phyloP scores from a whole-genome alignment of 225 moss, liverwort and hornwort species.

The Bryoerythrophyllum caledonicum region DNA sequence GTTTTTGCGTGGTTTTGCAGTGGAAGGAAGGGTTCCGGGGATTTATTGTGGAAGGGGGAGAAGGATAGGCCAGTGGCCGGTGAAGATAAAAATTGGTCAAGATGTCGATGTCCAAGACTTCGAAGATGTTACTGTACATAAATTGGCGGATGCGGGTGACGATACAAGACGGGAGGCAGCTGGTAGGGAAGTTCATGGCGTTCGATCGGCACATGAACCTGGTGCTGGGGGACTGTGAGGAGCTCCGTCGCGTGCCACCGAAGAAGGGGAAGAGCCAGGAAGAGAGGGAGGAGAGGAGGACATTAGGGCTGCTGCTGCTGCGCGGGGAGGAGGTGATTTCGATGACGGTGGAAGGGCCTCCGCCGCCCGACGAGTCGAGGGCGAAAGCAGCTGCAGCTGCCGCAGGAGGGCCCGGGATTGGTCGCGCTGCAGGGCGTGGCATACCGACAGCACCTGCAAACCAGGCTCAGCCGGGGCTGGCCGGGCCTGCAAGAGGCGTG shows the following conservation, averaged over 20 bases:
- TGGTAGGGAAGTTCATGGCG: conserved; percentile 97
- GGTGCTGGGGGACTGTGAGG: conserved; percentile 93
- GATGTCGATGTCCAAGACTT: conserved; percentile 58
- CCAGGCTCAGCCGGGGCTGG: conserved; percentile 89
- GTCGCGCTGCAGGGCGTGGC: conserved; percentile 89
- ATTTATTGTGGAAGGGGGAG: conserved; percentile 15
- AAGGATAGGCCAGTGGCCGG: not conserved
- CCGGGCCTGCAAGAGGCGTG: conserved; percentile 88
- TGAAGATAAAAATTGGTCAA: conserved; percentile 23
- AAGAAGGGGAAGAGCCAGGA: conserved; percentile 94
- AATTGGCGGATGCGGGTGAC: conserved; percentile 95
- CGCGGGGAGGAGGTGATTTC: conserved; percentile 97
- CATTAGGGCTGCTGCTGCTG: conserved; percentile 78
- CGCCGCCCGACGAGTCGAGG: conserved; percentile 91
- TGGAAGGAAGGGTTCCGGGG: conserved; percentile 1
- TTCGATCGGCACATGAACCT: conserved; percentile 98
- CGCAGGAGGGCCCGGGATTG: conserved; percentile 88
- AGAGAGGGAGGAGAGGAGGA: conserved; percentile 84
- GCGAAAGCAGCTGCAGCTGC: conserved; percentile 79
- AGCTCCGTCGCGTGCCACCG: conserved; percentile 77
- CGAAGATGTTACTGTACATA: conserved; percentile 79
- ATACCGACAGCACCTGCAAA: conserved; percentile 89
- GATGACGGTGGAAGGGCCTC: conserved; percentile 96
- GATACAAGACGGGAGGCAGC: conserved; percentile 85
- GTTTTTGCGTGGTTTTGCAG: conserved; percentile 18